Percentiles rank a stretch among this genome's conserved stretches.
phyloP scores from a whole-genome alignment of 164 flowering plant species.

The Kalanchoe fedtschenkoi region DNA sequence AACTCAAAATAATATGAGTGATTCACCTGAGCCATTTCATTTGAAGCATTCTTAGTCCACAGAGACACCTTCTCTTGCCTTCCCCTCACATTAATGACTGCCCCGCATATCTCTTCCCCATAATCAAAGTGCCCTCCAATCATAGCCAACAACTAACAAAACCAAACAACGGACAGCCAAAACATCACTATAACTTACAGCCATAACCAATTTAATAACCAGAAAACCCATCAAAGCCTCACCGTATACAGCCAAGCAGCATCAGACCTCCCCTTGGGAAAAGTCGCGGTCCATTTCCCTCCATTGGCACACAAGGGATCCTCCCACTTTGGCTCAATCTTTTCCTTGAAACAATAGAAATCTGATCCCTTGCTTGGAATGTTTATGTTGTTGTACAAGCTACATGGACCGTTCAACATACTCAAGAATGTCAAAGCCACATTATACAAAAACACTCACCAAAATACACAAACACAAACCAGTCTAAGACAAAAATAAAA shows the following conservation, averaged over 20 bases:
- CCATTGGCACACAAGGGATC: neutral
- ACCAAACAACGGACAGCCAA: neutral
- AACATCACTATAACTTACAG: neutral
- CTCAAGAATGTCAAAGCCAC: neutral
- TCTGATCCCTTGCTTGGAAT: neutral
- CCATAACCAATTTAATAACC: neutral
- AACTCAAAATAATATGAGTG: neutral
- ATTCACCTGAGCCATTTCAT: neutral
- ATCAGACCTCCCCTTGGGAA: neutral
- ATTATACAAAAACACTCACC: neutral
- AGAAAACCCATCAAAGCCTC: neutral
- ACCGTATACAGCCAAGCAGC: conserved; percentile 2
- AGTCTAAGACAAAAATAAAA: too few relatives aligned
- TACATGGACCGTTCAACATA: too few relatives aligned
- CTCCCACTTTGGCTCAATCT: conserved; percentile 1
- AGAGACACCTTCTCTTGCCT: neutral
- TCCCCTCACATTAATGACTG: neutral
- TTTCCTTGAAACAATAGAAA: neutral
- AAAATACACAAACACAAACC: neutral
- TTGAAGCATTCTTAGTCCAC: conserved; percentile 1
- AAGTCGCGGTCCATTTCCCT: neutral
- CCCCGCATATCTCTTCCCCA: neutral
- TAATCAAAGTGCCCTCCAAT: neutral
- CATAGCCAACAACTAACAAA: neutral
- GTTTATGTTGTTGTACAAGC: neutral